Base-by-base conservation (phyloP, 257 asterid genomes). In the Primulina eburnea region DNA sequence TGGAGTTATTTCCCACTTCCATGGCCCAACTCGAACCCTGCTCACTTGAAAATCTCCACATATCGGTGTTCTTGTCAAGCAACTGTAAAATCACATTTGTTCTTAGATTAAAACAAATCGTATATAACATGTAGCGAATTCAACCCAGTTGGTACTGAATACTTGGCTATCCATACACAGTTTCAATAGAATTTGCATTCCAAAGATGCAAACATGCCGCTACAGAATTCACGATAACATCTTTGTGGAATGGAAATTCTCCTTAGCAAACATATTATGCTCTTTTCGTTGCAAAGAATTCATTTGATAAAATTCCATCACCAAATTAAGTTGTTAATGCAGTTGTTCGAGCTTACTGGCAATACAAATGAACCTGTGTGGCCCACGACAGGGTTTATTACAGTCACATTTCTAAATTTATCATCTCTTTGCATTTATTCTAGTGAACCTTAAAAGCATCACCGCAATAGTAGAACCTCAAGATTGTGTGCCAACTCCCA, bases 1-100 rank as follows among this genome's bases (percentile, higher is more conserved):
- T 86, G 65, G 79, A 81, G 82, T 81, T 73, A 76, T 77, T 90
- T 68, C 98, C 99, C 75, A 91, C 91, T 86, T 94, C 99, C 81
- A 94, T 88, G 14, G 99, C 96, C 99, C 99, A 94, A 86, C 95
- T 94, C 34, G 99, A 94, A 67, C 97, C 97, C 80, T 85, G 92
- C 74, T 90, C 96, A 53, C 77, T 60, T 66, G 96, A 82, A 71
- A 89, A 79, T 71, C 84, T 84, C 63, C 79, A 81, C 79, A 78
- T 76, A 69, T 88, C 78, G 17, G 80, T 64, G 66, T 89, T 97
- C 81, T 86, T 87, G 83, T 85, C 96, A 78, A 85, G 90, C 80
- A 88, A 75, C 97, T 94, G 90, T 68, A 81, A 78, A 68, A 73
- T 60, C 70, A 73, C 26, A 35, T 30, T 61, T 38, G 21, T 71